Percentiles rank a stretch among this genome's conserved stretches.
Conservation (phyloP, 768 basidiomycete species). For the Boletus vermiculosoides region DNA sequence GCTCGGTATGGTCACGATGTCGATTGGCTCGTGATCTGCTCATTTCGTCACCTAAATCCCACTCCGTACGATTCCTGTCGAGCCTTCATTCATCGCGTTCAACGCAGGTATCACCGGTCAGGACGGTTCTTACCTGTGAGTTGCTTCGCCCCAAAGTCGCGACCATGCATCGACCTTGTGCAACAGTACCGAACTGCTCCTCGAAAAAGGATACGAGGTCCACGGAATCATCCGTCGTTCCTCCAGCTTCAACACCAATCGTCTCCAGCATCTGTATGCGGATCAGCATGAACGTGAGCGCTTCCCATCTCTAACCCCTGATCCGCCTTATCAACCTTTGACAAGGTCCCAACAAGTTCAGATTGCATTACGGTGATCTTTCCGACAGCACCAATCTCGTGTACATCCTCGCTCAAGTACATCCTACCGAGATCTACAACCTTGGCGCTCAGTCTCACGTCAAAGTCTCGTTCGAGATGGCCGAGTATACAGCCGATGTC, state of each 20-base stretch:
- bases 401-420: constrained; percentile 92
- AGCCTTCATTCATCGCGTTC: constrained; percentile 7
- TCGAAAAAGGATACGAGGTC: constrained; percentile 87
- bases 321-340: constrained; percentile 4
- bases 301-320: background rate
- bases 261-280: constrained; percentile 89
- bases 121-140: constrained; percentile 93
- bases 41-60: background rate
- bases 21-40: background rate
- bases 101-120: constrained; percentile 88
- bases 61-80: background rate
- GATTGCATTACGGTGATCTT: constrained; percentile 88
- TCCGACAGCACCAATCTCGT: constrained; percentile 97
- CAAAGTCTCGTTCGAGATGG: constrained; percentile 99
- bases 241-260: constrained; percentile 96
- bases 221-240: constrained; percentile 97
- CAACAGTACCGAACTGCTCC: constrained; percentile 73
- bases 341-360: constrained; percentile 71
- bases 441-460: constrained; percentile 97
- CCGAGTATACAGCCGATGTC: constrained; percentile 97
- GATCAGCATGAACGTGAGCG: constrained; percentile 88
- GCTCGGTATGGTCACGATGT: background rate
- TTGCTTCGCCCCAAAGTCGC: constrained; percentile 5
- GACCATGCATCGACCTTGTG: constrained; percentile 4
- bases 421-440: constrained; percentile 96